Percentiles rank a stretch among this genome's conserved stretches.
phyloP scores from a whole-genome alignment of 2,329 filamentous ascomycete genomes.

The Cladophialophora yegresii region DNA sequence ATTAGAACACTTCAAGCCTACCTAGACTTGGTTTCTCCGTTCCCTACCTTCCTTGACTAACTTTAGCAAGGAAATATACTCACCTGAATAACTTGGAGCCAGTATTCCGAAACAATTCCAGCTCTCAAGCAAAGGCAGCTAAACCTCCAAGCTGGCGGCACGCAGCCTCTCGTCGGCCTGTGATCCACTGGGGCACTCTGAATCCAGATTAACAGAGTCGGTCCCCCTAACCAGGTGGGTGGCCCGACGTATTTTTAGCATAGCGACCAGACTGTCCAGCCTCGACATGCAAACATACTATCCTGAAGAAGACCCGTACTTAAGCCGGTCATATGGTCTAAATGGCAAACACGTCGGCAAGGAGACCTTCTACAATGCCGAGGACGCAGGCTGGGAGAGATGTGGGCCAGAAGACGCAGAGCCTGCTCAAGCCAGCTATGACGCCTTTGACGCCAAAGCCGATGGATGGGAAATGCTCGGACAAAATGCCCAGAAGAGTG shows the following conservation, averaged over 20 bases:
- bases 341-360: not conserved
- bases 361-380: not conserved
- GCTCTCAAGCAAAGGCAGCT: not conserved
- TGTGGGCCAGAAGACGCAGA: not conserved
- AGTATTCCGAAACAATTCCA: not conserved
- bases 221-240: not conserved
- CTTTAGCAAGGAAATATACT: not conserved
- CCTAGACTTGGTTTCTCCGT: not conserved
- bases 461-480: not conserved
- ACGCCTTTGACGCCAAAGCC: not conserved
- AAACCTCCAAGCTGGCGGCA: not conserved
- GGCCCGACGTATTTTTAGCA: not conserved
- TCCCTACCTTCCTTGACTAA: not conserved
- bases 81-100: not conserved
- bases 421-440: not conserved
- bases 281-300: constrained; percentile 7
- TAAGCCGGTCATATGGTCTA: not conserved
- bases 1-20: not conserved
- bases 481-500: not conserved
- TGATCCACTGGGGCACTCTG: not conserved
- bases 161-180: constrained; percentile 6
- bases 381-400: not conserved
- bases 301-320: not conserved
- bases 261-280: constrained; percentile 3
- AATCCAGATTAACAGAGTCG: not conserved